Percentiles rank a stretch among this genome's conserved stretches.
Conservation (phyloP, 2,329 filamentous ascomycete genomes). For the Xylogone sp. region DNA sequence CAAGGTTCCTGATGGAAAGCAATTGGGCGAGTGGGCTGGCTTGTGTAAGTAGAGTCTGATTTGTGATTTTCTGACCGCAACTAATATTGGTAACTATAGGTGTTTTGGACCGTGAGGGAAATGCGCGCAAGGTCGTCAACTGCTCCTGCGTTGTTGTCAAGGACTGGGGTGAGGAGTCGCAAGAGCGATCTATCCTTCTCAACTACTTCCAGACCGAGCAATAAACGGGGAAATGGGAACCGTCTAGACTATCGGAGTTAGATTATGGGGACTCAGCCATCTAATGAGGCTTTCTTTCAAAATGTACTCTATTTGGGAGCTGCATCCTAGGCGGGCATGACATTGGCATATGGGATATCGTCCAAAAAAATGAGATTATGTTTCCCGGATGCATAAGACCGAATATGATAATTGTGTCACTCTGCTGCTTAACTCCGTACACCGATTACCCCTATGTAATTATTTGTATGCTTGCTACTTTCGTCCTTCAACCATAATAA, state of each 20-base stretch:
- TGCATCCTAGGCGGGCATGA: slow-evolving; percentile 25
- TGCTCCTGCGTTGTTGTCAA: slow-evolving; percentile 99
- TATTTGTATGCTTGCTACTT: slow-evolving; percentile 15
- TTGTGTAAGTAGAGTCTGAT: slow-evolving; percentile 71
- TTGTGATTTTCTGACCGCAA: slow-evolving; percentile 4
- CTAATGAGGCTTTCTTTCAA: slow-evolving; percentile 19
- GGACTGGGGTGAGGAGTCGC: slow-evolving; percentile 99
- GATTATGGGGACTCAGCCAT: slow-evolving; percentile 21
- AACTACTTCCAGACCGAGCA: slow-evolving; percentile 99
- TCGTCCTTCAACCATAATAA: slow-evolving; percentile 63
- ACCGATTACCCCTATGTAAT: neutral
- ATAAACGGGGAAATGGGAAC: slow-evolving; percentile 38
- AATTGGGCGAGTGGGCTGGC: slow-evolving; percentile 99
- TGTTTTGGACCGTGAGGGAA: slow-evolving; percentile 98
- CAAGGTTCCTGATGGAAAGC: slow-evolving; percentile 99
- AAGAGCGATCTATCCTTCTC: slow-evolving; percentile 97
- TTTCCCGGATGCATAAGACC: neutral
- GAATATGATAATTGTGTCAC: neutral
- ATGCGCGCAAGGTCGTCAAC: slow-evolving; percentile 99
- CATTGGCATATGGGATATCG: slow-evolving; percentile 25
- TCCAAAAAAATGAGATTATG: neutral
- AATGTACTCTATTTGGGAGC: slow-evolving; percentile 25
- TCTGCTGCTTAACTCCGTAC: neutral
- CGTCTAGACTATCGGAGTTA: slow-evolving; percentile 18
- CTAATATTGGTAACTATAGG: slow-evolving; percentile 50